Percentiles rank a stretch among this genome's conserved stretches.
These are phyloP conservation scores for Phylloporus sp. DNA, from an alignment of 768 basidiomycete genomes.

Conservation along the genomic window DNA sequence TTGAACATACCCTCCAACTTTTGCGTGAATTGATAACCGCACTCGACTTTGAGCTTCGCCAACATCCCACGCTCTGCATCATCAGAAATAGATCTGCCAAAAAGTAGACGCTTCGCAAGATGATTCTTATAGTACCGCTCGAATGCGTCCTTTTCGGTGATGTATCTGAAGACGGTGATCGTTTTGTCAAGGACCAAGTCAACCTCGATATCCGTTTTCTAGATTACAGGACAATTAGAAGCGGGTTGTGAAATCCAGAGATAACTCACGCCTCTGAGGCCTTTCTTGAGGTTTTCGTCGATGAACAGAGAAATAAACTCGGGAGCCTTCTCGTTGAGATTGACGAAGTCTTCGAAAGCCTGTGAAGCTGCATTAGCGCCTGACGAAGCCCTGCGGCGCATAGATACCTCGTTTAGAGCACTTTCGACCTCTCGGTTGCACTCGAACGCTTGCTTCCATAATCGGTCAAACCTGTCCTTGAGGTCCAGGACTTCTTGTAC, in stretches of 20 bases:
- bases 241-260: neutral
- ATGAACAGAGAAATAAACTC: conserved; percentile 97
- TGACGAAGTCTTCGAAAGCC: conserved; percentile 93
- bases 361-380: conserved; percentile 29
- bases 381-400: neutral
- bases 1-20: conserved; percentile 99
- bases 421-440: conserved; percentile 75
- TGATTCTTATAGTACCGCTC: conserved; percentile 97
- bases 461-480: conserved; percentile 83
- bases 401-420: conserved; percentile 73
- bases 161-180: conserved; percentile 90
- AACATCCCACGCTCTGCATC: conserved; percentile 98
- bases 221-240: neutral
- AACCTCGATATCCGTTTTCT: conserved; percentile 96
- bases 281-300: conserved; percentile 92
- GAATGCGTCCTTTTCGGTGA: conserved; percentile 94
- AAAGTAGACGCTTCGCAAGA: conserved; percentile 86
- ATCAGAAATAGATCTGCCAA: conserved; percentile 86
- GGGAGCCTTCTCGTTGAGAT: conserved; percentile 78
- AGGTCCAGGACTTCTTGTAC: conserved; percentile 86
- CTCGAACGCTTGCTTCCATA: conserved; percentile 69
- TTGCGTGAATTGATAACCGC: conserved; percentile 94
- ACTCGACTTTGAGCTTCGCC: conserved; percentile 93
- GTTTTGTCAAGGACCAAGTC: conserved; percentile 91
- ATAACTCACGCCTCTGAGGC: conserved; percentile 79